Evolutionary conservation across 352 stramenopile species (phyloP).

Genomic region (Blastocystis sp.): DNA sequence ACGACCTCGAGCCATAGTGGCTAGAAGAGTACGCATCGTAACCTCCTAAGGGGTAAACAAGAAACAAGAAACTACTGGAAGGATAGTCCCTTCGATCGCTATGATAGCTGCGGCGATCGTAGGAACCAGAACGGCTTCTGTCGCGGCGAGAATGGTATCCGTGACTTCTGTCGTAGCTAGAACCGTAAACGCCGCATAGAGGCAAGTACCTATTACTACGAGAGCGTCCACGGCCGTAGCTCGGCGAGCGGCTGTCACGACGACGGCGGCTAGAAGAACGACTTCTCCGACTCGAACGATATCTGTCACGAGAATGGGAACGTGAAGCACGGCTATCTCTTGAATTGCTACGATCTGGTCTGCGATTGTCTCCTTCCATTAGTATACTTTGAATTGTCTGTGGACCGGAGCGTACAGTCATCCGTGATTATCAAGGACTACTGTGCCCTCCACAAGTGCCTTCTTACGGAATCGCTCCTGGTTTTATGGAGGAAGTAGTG

Average conservation of each 20-base stretch:
- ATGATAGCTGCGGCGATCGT: neutral
- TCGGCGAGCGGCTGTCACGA: constrained; percentile 14
- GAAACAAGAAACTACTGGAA: neutral
- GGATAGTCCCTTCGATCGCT: neutral
- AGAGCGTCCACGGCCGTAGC: constrained; percentile 5
- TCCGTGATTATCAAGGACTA: constrained; percentile 9
- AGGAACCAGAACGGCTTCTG: constrained; percentile 43
- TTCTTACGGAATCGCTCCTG: no score
- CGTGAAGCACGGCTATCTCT: neutral
- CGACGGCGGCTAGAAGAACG: constrained; percentile 50
- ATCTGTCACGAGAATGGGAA: constrained; percentile 45
- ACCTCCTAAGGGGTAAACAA: neutral
- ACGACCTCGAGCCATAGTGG: neutral
- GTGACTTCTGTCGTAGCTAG: constrained; percentile 25
- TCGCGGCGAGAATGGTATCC: neutral
- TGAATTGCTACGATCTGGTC: neutral
- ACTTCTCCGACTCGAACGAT: constrained; percentile 61
- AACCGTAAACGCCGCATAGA: neutral
- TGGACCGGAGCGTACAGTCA: neutral
- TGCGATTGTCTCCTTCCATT: constrained; percentile 57
- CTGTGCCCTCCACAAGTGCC: neutral
- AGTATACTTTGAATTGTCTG: constrained; percentile 27
- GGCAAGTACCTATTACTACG: neutral
- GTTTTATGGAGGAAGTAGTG: no score
- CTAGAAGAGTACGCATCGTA: neutral